Percentiles rank a stretch among this genome's conserved stretches.
These are phyloP conservation scores for Pseudogymnoascus sp. DNA, from an alignment of 2,329 filamentous ascomycete genomes.

Conservation along the genomic window DNA sequence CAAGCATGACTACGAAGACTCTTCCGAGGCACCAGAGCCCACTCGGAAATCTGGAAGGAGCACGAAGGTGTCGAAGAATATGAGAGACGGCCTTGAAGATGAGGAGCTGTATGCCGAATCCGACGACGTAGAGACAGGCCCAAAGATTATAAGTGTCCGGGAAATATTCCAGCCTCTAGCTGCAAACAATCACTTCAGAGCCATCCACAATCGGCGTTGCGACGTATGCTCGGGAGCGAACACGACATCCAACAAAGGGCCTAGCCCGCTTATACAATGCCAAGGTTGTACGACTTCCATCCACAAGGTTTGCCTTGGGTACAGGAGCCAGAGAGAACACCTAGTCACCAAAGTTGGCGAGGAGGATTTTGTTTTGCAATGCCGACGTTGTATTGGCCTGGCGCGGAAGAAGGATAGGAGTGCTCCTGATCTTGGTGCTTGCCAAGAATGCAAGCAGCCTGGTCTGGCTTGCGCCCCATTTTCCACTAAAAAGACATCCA, in stretches of 20 bases:
- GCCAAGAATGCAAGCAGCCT: slow-evolving; percentile 57
- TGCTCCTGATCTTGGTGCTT: slow-evolving; percentile 63
- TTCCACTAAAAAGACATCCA: slow-evolving; percentile 59
- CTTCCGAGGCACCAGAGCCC: slow-evolving; percentile 18
- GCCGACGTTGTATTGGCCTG: slow-evolving; percentile 69
- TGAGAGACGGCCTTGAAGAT: slow-evolving; percentile 42
- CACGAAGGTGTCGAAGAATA: slow-evolving; percentile 26
- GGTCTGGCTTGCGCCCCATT: slow-evolving; percentile 69
- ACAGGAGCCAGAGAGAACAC: slow-evolving; percentile 68
- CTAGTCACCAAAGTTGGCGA: slow-evolving; percentile 75
- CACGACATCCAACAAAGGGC: slow-evolving; percentile 49
- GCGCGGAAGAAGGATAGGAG: slow-evolving; percentile 58
- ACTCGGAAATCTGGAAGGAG: slow-evolving; percentile 29
- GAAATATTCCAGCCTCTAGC: slow-evolving; percentile 63
- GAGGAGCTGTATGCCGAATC: slow-evolving; percentile 40
- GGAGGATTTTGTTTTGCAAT: slow-evolving; percentile 79
- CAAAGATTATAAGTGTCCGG: slow-evolving; percentile 55
- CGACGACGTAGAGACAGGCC: slow-evolving; percentile 28
- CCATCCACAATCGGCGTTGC: slow-evolving; percentile 61
- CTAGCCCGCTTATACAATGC: slow-evolving; percentile 61
- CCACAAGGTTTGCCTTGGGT: slow-evolving; percentile 75
- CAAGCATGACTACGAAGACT: slow-evolving; percentile 4
- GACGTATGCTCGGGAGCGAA: slow-evolving; percentile 57
- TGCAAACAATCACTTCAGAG: slow-evolving; percentile 56
- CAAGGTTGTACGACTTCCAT: slow-evolving; percentile 83